Conservation (phyloP, 192 early-diverging fungal species). For the Diversispora epigaea region DNA sequence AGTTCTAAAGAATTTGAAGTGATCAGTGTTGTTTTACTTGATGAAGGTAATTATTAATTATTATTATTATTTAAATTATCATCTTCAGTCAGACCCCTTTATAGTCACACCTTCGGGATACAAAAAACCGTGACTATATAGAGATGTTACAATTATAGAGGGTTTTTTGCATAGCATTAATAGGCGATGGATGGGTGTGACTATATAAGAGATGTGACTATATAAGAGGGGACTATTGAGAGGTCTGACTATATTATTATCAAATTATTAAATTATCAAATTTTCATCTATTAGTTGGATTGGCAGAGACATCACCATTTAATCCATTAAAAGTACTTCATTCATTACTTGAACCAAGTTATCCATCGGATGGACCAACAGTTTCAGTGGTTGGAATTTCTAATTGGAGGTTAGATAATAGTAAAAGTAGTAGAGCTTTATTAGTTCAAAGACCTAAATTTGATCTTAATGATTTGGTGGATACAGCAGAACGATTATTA, state of each 20-base stretch:
- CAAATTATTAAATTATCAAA: neutral
- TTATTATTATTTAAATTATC: neutral
- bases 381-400: constrained; percentile 31
- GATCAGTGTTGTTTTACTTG: constrained; percentile 34
- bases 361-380: constrained; percentile 13
- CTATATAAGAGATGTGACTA: too few species aligned
- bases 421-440: constrained; percentile 31
- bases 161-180: too few species aligned
- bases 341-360: constrained; percentile 20
- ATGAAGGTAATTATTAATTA: constrained; percentile 25
- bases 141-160: too few species aligned
- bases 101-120: too few species aligned
- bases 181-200: too few species aligned
- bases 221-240: too few species aligned
- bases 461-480: constrained; percentile 15
- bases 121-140: too few species aligned
- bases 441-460: constrained; percentile 34
- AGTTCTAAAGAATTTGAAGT: constrained; percentile 29
- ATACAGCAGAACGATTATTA: constrained; percentile 15
- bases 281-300: constrained; percentile 9
- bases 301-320: constrained; percentile 20
- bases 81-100: too few species aligned
- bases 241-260: too few species aligned
- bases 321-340: constrained; percentile 31
- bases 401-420: constrained; percentile 33